Percentiles rank a stretch among this genome's conserved stretches.
Evolutionary conservation across 2,329 filamentous ascomycete species (phyloP).

Genomic region (Pestalotiopsis sp.): DNA sequence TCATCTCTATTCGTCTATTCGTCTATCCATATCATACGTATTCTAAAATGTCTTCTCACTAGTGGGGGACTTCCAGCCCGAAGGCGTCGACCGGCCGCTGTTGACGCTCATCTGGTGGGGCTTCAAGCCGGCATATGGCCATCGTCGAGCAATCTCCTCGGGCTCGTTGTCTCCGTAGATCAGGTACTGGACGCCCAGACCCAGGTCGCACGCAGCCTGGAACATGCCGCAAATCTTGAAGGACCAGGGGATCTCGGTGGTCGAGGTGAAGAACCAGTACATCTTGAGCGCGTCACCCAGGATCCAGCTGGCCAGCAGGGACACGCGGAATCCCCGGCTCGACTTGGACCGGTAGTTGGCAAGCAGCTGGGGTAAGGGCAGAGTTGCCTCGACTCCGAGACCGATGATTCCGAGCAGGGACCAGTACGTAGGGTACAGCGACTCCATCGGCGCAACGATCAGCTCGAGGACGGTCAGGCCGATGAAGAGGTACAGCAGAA

Average conservation of each 20-base stretch:
- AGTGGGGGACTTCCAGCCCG: constrained; percentile 40
- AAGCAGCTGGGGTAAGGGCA: constrained; percentile 78
- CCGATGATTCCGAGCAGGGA: constrained; percentile 73
- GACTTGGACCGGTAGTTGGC: constrained; percentile 70
- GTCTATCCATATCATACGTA: not conserved
- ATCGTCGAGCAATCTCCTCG: constrained; percentile 26
- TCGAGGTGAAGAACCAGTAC: constrained; percentile 79
- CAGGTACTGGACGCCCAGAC: constrained; percentile 75
- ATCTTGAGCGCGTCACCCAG: constrained; percentile 85
- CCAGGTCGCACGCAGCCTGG: constrained; percentile 75
- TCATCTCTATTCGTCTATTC: not conserved
- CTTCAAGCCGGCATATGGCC: constrained; percentile 31
- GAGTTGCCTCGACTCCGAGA: constrained; percentile 76
- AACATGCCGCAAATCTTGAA: constrained; percentile 85
- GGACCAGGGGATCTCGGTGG: constrained; percentile 70
- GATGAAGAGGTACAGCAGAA: constrained; percentile 68
- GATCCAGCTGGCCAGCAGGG: constrained; percentile 77
- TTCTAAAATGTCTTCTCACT: constrained; percentile 32
- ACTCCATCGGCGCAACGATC: constrained; percentile 60
- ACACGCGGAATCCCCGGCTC: constrained; percentile 77
- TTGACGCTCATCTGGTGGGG: constrained; percentile 30
- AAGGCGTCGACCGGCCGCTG: constrained; percentile 39
- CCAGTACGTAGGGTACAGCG: constrained; percentile 68
- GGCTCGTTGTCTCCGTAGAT: constrained; percentile 62
- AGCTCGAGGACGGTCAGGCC: constrained; percentile 66